Evolutionary conservation across 2,329 filamentous ascomycete genomes (phyloP), one percentile per base, ranked within the genome.

Genomic region (Diatrype stigma): DNA sequence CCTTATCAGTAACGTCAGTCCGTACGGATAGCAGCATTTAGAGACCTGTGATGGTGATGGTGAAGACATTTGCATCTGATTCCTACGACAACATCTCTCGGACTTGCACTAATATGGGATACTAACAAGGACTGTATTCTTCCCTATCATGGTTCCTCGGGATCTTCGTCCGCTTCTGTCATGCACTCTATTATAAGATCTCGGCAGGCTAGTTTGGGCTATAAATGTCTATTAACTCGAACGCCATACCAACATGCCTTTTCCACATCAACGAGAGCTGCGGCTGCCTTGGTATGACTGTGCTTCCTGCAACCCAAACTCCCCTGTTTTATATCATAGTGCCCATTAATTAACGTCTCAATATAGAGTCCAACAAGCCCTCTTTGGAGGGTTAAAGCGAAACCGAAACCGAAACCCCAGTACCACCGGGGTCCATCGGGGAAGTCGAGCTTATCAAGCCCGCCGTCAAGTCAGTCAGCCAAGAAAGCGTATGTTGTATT

Each of bases 121-220:
- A 30, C 5, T 30, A 30, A 6, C 26, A 6, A 30, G 26, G 26
- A 6, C 10, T 30, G 10, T n/a, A 30, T 30, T 30, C 5, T 30
- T 30, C 10, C 5, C 26, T 30, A 30, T 30, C 5, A 30, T 30
- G 26, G 51, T 60, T 60, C 48, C 56, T 30, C 37, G 45, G 19
- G 6, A 30, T 45, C 8, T 51, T 26, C 49, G 42, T 30, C 23
- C 11, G 16, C 45, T 51, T 40, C 49, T 56, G 60, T 53, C 60
- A 67, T 67, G 65, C 61, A 59, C 54, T 53, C 56, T 56, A 44
- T 61, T 54, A 51, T 59, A 47, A 60, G 57, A 52, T 49, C 47
- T 51, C 45, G 58, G 52, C 54, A 54, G 52, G 60, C 59, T 58
- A 63, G 52, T 49, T 53, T 58, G 49, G 58, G 61, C 59, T 56